Base-by-base conservation (phyloP, 441 rosid genomes). In the Gossypium schwendimanii region DNA sequence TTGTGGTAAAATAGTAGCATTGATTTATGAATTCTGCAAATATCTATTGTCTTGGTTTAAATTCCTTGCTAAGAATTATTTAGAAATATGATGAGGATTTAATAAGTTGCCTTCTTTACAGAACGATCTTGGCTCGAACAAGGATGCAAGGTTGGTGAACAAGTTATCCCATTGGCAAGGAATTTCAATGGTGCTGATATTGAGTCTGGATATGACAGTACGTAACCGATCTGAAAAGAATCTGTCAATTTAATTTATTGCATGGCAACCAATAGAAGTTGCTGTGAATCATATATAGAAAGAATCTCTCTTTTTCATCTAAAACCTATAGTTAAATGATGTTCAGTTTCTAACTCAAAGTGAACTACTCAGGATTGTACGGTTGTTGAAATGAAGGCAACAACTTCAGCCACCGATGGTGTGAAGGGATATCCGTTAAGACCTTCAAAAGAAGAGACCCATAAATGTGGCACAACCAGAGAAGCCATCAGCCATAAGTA, bases 111-210 rank as follows among this genome's bases (percentile, higher is more conserved):
- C 0, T 1, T 26, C 2, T 63, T 45, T 53, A 39, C 80, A 94
- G 98, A 93, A 75, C 86, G 95, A 71, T 78, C 84, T 12, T 95
- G 95, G 95, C 89, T 93, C 59, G 98, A 93, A 73, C 91, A 90
- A 85, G 97, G 99, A 63, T 87, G 79, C 75, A 84, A 77, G 68
- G 86, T 93, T 31, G 99, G 98, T 24, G 99, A 95, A 84, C 91
- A 84, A 80, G 95, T 95, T 75, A 75, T 95, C 63, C 99, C 98
- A 53, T 76, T 91, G 80, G 95, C 97, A 4, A 87, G 97, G 77
- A 93, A 90, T 84, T 95, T 91, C 76, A 84, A 89, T 63, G 84
- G 81, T 63, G 80, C 81, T 80, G 97, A 93, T 76, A 78, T 89
- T 9, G 98, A 91, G 84, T 80, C 87, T 71, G 87, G 81, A 65